Percentiles rank a stretch among this genome's conserved stretches.
Conservation (phyloP, 2,329 filamentous ascomycete species). For the Dryadomyces quercivorus region DNA sequence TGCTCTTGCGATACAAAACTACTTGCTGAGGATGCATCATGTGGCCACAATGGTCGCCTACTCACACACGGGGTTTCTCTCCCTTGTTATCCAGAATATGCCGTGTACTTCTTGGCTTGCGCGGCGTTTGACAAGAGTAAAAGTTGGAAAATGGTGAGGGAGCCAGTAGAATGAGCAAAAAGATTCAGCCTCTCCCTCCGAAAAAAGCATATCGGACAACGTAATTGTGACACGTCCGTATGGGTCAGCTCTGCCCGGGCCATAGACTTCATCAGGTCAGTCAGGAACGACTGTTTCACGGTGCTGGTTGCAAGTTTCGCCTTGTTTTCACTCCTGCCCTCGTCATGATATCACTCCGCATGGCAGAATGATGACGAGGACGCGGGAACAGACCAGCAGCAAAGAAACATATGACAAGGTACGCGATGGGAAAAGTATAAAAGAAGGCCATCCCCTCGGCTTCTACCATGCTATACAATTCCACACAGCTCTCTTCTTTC, state of each 20-base stretch:
- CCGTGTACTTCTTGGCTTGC: neutral
- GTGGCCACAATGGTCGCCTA: neutral
- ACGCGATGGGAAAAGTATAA: neutral
- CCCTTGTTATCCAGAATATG: neutral
- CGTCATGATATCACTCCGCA: neutral
- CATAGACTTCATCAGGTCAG: neutral
- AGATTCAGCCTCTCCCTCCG: neutral
- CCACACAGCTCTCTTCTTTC: neutral
- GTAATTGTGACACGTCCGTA: neutral
- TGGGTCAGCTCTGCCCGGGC: neutral
- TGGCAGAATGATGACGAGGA: neutral
- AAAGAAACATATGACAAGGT: neutral
- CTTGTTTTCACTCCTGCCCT: neutral
- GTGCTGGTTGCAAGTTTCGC: neutral
- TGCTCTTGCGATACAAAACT: neutral
- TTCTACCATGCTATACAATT: neutral
- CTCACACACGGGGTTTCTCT: neutral
- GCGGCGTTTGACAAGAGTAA: slow-evolving; percentile 5
- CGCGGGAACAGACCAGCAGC: neutral
- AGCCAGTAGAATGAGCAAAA: neutral
- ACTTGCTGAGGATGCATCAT: neutral
- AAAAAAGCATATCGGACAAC: neutral
- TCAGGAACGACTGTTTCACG: neutral
- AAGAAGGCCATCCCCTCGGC: neutral
- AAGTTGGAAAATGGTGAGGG: neutral